Evolutionary conservation across 2,329 filamentous ascomycete species (phyloP).

Genomic region (Botryosphaeria agaves): DNA sequence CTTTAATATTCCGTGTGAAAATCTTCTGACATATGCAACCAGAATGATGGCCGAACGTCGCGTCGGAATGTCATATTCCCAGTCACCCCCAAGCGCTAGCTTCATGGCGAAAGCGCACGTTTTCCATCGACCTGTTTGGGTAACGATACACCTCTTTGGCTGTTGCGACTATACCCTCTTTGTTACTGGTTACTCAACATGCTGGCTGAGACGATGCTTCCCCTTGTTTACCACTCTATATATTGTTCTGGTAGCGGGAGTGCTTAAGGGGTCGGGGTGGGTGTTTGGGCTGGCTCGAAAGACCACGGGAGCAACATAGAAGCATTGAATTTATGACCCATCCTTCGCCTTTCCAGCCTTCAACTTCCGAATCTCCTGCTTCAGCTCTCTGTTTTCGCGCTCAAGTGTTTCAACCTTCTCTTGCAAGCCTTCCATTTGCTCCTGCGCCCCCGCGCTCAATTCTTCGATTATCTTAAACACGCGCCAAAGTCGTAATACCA

Average conservation of each 20-base stretch:
- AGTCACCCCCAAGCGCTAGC: too few relatives aligned
- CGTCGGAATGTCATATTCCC: too few relatives aligned
- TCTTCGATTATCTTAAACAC: conserved; percentile 57
- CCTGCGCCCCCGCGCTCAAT: conserved; percentile 42
- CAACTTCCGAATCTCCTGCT: conserved; percentile 8
- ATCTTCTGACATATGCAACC: conserved; percentile 1
- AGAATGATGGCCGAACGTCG: conserved; percentile 4
- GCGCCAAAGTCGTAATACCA: conserved; percentile 49
- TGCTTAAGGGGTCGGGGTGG: neutral
- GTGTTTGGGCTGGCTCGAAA: neutral
- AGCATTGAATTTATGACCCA: too few relatives aligned
- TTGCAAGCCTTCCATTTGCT: conserved; percentile 42
- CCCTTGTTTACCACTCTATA: neutral
- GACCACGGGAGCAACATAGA: too few relatives aligned
- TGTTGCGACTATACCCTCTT: too few relatives aligned
- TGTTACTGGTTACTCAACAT: neutral
- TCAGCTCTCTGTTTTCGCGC: conserved; percentile 32
- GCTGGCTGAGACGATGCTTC: neutral
- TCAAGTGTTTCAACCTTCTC: conserved; percentile 34
- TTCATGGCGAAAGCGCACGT: conserved; percentile 5
- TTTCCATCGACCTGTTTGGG: neutral
- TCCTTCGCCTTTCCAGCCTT: conserved; percentile 1
- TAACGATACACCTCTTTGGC: too few relatives aligned
- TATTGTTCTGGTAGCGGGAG: neutral
- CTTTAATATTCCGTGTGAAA: neutral